These are phyloP conservation scores for Globisporangium iwayamae DNA, from an alignment of 352 stramenopile genomes.

Conservation along the genomic window DNA sequence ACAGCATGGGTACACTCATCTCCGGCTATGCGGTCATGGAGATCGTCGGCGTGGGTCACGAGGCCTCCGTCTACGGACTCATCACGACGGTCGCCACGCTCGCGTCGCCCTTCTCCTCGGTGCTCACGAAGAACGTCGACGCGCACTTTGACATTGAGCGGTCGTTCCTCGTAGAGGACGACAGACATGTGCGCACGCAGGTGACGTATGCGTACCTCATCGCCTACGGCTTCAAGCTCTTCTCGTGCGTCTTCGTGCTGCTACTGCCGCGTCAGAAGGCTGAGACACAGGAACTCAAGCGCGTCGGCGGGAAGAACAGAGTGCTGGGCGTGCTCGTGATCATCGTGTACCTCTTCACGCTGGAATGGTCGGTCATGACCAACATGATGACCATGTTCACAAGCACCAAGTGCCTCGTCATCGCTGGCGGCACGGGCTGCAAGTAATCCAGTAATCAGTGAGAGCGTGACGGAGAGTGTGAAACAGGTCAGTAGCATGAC, in stretches of 20 bases:
- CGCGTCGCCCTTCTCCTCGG: slow-evolving; percentile 19
- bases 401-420: slow-evolving; percentile 23
- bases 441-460: slow-evolving; percentile 1
- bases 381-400: slow-evolving; percentile 33
- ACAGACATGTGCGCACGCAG: slow-evolving; percentile 17
- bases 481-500: no score
- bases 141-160: slow-evolving; percentile 17
- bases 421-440: slow-evolving; percentile 23
- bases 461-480: no score
- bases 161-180: slow-evolving; percentile 18
- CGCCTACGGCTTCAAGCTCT: slow-evolving; percentile 20
- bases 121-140: slow-evolving; percentile 18
- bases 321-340: slow-evolving; percentile 13
- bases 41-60: slow-evolving; percentile 20
- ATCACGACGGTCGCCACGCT: slow-evolving; percentile 23
- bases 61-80: slow-evolving; percentile 24
- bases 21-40: slow-evolving; percentile 22
- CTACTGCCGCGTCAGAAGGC: slow-evolving; percentile 25
- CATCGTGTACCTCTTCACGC: slow-evolving; percentile 18
- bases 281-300: slow-evolving; percentile 20
- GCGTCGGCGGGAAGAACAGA: slow-evolving; percentile 13
- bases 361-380: slow-evolving; percentile 32
- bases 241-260: slow-evolving; percentile 19
- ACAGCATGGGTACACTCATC: slow-evolving; percentile 19
- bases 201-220: slow-evolving; percentile 26